Conservation (phyloP, 106 monocot species). For the Apostasia ramifera region DNA sequence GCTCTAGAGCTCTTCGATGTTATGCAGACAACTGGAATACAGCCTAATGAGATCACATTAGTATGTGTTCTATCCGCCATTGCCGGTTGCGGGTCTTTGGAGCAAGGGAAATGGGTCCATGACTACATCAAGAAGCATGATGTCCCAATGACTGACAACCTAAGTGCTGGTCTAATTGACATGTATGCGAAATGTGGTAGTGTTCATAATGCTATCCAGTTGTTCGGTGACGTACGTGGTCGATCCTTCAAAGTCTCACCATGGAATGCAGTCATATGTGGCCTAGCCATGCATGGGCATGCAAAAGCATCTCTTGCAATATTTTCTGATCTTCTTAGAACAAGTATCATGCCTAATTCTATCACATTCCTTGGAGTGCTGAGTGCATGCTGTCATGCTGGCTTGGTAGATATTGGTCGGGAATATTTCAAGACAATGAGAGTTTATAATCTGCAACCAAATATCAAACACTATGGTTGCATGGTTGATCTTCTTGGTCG, state of each 20-base stretch:
- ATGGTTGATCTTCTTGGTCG: constrained; percentile 73
- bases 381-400: constrained; percentile 65
- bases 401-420: constrained; percentile 39
- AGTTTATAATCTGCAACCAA: constrained; percentile 38
- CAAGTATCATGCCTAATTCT: constrained; percentile 42
- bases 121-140: constrained; percentile 23
- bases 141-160: constrained; percentile 41
- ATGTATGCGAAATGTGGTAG: constrained; percentile 73
- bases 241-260: constrained; percentile 25
- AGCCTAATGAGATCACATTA: constrained; percentile 61
- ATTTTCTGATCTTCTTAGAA: constrained; percentile 32
- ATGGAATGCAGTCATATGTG: constrained; percentile 70
- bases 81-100: constrained; percentile 38
- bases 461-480: constrained; percentile 67
- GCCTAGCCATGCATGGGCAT: constrained; percentile 52
- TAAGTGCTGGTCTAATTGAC: constrained; percentile 47
- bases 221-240: constrained; percentile 26
- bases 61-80: constrained; percentile 43
- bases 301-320: constrained; percentile 18
- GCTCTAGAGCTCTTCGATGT: constrained; percentile 40
- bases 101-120: constrained; percentile 49
- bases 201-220: constrained; percentile 19
- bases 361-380: constrained; percentile 72
- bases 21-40: constrained; percentile 26
- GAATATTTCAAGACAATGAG: constrained; percentile 38